phyloP scores from a whole-genome alignment of 805 yeast species.

The Lipomyces chichibuensis region DNA sequence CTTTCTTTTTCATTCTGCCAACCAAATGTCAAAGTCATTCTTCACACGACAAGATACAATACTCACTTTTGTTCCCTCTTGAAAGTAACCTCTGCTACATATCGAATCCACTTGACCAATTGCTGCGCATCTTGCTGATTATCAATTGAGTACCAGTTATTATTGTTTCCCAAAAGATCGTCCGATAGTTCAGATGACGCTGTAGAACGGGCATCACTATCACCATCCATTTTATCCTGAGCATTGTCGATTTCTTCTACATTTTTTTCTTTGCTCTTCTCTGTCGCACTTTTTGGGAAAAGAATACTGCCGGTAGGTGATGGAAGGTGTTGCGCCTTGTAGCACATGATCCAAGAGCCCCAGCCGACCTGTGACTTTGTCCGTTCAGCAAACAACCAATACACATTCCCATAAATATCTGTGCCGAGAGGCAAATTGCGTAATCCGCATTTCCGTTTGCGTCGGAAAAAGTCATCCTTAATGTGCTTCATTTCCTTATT shows the following conservation, averaged over 20 bases:
- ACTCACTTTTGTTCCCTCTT: constrained; percentile 9
- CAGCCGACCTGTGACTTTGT: constrained; percentile 39
- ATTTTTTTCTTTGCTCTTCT: constrained; percentile 1
- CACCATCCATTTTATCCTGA: background rate
- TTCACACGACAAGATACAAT: background rate
- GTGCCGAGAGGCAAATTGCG: constrained; percentile 44
- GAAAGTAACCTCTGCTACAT: constrained; percentile 13
- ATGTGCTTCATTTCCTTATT: constrained; percentile 38
- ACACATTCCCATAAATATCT: constrained; percentile 44
- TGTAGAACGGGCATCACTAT: constrained; percentile 22
- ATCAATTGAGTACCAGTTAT: constrained; percentile 32
- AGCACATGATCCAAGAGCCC: constrained; percentile 45
- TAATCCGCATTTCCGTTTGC: constrained; percentile 40
- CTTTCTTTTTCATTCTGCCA: constrained; percentile 1
- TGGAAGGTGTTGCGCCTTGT: constrained; percentile 26
- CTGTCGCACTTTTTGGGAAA: constrained; percentile 20
- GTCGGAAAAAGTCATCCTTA: constrained; percentile 40
- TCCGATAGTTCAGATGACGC: constrained; percentile 27
- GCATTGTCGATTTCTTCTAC: constrained; percentile 1
- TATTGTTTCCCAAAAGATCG: constrained; percentile 28
- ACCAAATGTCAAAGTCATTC: background rate
- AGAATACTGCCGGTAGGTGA: constrained; percentile 33
- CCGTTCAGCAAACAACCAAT: constrained; percentile 46
- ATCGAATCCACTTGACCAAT: constrained; percentile 26
- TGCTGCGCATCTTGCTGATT: constrained; percentile 29